Evolutionary conservation across 805 yeast genomes (phyloP).

Genomic region (Lipomyces orientalis): DNA sequence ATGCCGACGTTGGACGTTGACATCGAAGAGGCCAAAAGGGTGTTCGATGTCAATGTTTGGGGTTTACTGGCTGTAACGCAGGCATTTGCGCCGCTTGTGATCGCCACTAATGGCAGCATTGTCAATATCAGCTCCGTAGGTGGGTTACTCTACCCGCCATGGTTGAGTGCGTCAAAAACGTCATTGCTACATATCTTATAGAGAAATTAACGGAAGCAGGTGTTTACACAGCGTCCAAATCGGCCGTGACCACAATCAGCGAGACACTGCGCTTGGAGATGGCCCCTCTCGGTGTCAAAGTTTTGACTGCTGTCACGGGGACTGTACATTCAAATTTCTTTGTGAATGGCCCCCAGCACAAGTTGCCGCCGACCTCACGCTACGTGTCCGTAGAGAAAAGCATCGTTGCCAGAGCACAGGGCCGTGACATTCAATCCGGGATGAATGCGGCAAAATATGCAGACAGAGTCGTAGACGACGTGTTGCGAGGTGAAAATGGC

Average conservation of each 20-base stretch:
- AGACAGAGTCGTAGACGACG: background rate
- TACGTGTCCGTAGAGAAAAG: background rate
- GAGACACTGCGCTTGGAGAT: background rate
- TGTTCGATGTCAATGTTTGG: background rate
- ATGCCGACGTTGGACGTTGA: background rate
- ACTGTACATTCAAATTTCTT: background rate
- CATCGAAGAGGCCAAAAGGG: background rate
- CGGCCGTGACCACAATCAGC: background rate
- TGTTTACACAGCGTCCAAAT: background rate
- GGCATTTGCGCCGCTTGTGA: background rate
- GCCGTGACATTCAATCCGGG: background rate
- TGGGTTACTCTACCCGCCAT: background rate
- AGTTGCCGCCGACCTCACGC: background rate
- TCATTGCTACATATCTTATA: background rate
- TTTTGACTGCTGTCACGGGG: background rate
- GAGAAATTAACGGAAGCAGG: background rate
- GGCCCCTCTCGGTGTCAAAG: background rate
- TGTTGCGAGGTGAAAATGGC: background rate
- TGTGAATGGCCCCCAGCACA: background rate
- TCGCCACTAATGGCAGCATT: background rate
- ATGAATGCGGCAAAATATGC: background rate
- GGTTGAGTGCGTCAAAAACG: background rate
- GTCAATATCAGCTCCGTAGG: background rate
- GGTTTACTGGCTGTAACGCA: background rate
- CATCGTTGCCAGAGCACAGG: background rate